These are phyloP conservation scores for Phialophora expanda DNA, from an alignment of 2,329 filamentous ascomycete genomes.

Conservation along the genomic window DNA sequence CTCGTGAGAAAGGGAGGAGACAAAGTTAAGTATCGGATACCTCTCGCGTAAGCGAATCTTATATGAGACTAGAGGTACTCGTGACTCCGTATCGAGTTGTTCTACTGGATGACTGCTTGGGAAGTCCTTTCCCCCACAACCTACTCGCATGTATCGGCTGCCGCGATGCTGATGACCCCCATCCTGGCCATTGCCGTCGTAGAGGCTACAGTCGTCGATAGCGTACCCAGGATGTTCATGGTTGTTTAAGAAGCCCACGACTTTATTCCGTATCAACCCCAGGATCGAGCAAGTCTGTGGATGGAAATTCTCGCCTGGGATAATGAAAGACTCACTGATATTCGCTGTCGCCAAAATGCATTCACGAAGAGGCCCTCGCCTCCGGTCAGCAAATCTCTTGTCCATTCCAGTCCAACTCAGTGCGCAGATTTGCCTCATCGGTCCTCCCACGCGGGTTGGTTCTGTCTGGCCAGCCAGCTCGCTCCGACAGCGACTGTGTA, in stretches of 20 bases:
- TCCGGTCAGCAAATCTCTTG: background rate
- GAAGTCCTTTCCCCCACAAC: constrained; percentile 1
- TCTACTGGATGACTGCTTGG: background rate
- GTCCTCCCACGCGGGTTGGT: constrained; percentile 8
- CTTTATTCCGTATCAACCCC: background rate
- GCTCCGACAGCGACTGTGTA: background rate
- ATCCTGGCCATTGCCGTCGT: background rate
- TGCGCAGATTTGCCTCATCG: background rate
- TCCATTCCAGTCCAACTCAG: background rate
- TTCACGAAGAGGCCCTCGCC: background rate
- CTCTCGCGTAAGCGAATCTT: constrained; percentile 16
- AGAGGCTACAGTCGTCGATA: background rate
- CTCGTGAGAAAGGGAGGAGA: constrained; percentile 7
- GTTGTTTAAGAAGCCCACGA: background rate
- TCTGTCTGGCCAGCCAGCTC: background rate
- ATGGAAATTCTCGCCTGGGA: constrained; percentile 26
- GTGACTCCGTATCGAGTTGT: background rate
- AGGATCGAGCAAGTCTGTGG: background rate
- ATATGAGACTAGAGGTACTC: constrained; percentile 13
- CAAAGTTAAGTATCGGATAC: constrained; percentile 13
- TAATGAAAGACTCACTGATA: constrained; percentile 8
- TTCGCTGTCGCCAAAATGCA: background rate
- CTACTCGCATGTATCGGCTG: background rate
- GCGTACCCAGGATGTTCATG: background rate
- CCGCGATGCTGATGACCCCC: background rate